phyloP scores from a whole-genome alignment of 441 rosid species.

The Brassica balearica region DNA sequence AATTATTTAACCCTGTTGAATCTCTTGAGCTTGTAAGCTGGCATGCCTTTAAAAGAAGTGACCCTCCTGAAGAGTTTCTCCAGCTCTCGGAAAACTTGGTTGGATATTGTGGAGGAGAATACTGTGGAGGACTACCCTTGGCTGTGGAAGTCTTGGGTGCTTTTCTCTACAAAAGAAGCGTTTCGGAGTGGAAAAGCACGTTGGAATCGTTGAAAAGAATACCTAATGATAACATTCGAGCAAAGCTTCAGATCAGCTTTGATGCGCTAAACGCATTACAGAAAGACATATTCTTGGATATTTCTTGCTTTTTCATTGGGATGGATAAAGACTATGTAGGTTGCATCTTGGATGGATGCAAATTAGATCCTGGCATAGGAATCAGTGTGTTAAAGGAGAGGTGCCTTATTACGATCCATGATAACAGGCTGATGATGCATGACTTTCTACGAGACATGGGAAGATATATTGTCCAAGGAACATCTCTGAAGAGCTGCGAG shows the following conservation, averaged over 20 bases:
- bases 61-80: neutral
- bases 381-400: slow-evolving; percentile 26
- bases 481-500: neutral
- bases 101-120: neutral
- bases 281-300: slow-evolving; percentile 44
- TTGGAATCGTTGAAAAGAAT: neutral
- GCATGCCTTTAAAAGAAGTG: neutral
- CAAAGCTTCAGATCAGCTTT: slow-evolving; percentile 38
- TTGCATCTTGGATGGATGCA: slow-evolving; percentile 27
- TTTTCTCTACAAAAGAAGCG: neutral
- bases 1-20: no score
- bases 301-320: slow-evolving; percentile 47
- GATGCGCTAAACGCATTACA: neutral
- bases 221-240: slow-evolving; percentile 5
- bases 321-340: slow-evolving; percentile 18
- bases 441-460: slow-evolving; percentile 41
- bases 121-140: slow-evolving; percentile 4
- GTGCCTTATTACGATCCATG: neutral
- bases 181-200: neutral
- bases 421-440: slow-evolving; percentile 36
- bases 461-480: neutral
- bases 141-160: slow-evolving; percentile 10
- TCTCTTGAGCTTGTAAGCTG: slow-evolving; percentile 11
- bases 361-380: slow-evolving; percentile 10
- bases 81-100: neutral